Base-by-base conservation (phyloP, 805 yeast genomes). In the Scheffersomyces ergatensis region DNA sequence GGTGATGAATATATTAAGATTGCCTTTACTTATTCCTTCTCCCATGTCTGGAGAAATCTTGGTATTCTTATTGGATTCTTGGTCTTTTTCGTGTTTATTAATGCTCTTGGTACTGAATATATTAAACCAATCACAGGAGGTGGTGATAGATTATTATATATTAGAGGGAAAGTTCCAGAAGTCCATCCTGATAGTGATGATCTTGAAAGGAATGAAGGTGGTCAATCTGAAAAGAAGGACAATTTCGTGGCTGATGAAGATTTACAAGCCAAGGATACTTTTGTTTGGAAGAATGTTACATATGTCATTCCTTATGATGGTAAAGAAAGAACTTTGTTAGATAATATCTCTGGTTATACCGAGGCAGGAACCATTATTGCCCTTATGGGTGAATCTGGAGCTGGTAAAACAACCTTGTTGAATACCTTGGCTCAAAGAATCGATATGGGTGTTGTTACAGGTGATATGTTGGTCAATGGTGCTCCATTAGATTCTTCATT, bases 251-350 rank as follows among this genome's bases (percentile, higher is more conserved):
- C 34, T 18, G 38, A 35, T 33, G 47, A 44, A 9, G 50, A 47
- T 21, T 47, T 67, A 30, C 70, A 66, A 33, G 63, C 70, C 1
- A 53, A 61, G 42, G 83, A 80, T 49, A 59, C 77, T 21, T 78
- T 78, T 57, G 72, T 74, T 43, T 83, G 89, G 89, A 76, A 73
- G 51, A 65, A 82, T 50, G 77, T 83, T 11, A 64, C 73, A 47
- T 83, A 82, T 51, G 72, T 70, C 26, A 76, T 83, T 49, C 77
- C 78, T 4, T 67, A 70, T 53, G 70, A 67, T 12, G 73, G 73
- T n/a, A 48, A 48, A 8, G 57, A 64, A 16, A 53, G 74, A 24
- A 62, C 62, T 39, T 54, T 77, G 60, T 51, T 74, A 37, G 46
- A 62, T 32, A 42, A 54, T 37, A 52, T 64, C 21, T 33, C 50